Base-by-base conservation (phyloP, 1,284 basidiomycete species). In the Ganoderma resinaceum region DNA sequence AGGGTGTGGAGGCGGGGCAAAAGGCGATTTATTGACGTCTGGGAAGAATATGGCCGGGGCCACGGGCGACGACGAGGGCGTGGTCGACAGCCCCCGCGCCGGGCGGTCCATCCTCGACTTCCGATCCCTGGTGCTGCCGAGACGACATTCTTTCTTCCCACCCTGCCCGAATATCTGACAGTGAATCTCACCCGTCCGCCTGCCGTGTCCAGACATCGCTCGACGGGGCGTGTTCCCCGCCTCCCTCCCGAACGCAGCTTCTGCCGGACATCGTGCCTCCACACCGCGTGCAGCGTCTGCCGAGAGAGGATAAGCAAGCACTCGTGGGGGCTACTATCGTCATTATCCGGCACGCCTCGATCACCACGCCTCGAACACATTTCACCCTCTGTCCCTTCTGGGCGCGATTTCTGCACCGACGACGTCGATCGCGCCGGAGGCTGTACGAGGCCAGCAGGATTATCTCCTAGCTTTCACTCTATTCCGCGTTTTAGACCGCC, bases 51-150 rank as follows among this genome's bases (percentile, higher is more conserved):
- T 6, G 18, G 26, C 58, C 11, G 38, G 42, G 55, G 29, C 52
- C n/a, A 42, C 43, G n/a, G 35, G 52, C 59, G 61, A 46, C 43
- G 61, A 53, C 35, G 35, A 52, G 61, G 61, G 42, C 61, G 43
- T 49, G 61, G 61, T 33, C 52, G 46, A 61, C 61, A 49, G 43
- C 26, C 61, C 42, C 29, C 16, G 29, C 29, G 29, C 42, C 18
- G 61, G 23, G 61, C 31, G 61, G 61, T 33, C 42, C 29, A 29
- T n/a, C 40, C 40, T 43, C 40, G 20, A 60, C 58, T 60, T 43
- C 29, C 29, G 18, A 55, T 55, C 52, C 52, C 49, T 35, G 9
- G 35, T 43, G 16, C 4, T 46, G 43, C 43, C 52, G 31, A 55
- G 52, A 55, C 52, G 52, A 31, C 52, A 16, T 55, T 31, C 52